These are phyloP conservation scores for Aspergillus fumigatus DNA, from an alignment of 2,329 filamentous ascomycete genomes.

Conservation along the genomic window DNA sequence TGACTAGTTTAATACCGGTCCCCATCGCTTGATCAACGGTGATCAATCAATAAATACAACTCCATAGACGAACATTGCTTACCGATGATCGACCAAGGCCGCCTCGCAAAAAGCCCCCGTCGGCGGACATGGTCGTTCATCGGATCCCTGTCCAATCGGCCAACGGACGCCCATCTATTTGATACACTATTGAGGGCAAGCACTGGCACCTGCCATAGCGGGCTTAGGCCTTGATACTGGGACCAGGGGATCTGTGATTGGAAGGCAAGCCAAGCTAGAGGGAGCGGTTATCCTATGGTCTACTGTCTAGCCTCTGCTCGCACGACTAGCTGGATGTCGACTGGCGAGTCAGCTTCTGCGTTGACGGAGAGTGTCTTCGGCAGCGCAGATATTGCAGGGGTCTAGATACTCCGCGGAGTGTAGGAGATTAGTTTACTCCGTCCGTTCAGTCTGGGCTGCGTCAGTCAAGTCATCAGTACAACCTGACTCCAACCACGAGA, in stretches of 20 bases:
- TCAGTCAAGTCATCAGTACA: not conserved
- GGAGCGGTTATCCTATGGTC: not conserved
- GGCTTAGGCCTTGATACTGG: not conserved
- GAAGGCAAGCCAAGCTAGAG: too few relatives aligned
- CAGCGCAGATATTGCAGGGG: not conserved
- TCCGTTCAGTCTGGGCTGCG: not conserved
- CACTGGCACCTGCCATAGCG: not conserved
- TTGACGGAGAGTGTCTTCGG: not conserved
- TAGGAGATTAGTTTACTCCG: not conserved
- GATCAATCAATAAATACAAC: not conserved
- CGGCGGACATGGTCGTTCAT: not conserved
- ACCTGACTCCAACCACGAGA: not conserved
- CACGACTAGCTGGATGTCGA: not conserved
- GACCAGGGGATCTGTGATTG: not conserved
- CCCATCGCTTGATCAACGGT: not conserved
- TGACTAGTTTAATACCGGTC: not conserved
- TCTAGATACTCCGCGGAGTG: not conserved
- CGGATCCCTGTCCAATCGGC: not conserved
- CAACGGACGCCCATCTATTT: not conserved
- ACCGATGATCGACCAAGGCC: not conserved
- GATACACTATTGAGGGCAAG: not conserved
- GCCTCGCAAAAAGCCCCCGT: not conserved
- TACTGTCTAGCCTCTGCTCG: not conserved
- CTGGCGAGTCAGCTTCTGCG: not conserved
- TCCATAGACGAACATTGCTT: not conserved